Conservation (phyloP, 345 rosid genomes). For the Odontarrhena argentea region DNA sequence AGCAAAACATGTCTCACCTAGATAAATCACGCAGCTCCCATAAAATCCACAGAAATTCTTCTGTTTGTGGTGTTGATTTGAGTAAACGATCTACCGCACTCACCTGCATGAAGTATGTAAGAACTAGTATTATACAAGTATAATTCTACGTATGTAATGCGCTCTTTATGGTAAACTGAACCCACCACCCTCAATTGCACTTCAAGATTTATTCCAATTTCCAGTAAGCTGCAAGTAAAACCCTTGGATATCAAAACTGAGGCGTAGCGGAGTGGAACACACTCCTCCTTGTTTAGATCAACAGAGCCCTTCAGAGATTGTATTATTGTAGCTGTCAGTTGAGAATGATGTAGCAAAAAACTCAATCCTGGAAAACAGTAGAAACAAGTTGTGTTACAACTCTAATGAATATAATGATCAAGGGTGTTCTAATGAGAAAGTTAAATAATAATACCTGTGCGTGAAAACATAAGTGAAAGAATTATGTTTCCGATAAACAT, state of each 20-base stretch:
- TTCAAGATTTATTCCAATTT: conserved; percentile 86
- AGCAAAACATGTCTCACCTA: conserved; percentile 52
- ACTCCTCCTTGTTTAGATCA: conserved; percentile 69
- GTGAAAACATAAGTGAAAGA: conserved; percentile 79
- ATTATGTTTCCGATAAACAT: conserved; percentile 74
- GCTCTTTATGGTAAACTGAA: conserved; percentile 37
- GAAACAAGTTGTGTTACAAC: conserved; percentile 18
- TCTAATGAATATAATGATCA: conserved; percentile 19
- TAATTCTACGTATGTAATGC: conserved; percentile 21
- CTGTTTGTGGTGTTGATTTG: conserved; percentile 69
- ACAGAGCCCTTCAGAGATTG: conserved; percentile 65
- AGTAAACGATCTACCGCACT: conserved; percentile 86
- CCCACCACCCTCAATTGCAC: conserved; percentile 94
- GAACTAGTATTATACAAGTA: conserved; percentile 9
- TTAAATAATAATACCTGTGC: conserved; percentile 58
- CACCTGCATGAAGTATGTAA: conserved; percentile 52
- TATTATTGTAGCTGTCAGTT: conserved; percentile 69
- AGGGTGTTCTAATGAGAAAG: conserved; percentile 8
- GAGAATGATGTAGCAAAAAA: conserved; percentile 76
- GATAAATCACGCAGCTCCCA: conserved; percentile 97
- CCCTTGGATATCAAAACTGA: conserved; percentile 79
- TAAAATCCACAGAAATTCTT: conserved; percentile 92
- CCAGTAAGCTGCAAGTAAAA: conserved; percentile 77
- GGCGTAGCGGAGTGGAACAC: conserved; percentile 90
- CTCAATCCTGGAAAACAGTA: conserved; percentile 68